Evolutionary conservation across 768 basidiomycete genomes (phyloP).

Genomic region (Rhizopogon roseolus): DNA sequence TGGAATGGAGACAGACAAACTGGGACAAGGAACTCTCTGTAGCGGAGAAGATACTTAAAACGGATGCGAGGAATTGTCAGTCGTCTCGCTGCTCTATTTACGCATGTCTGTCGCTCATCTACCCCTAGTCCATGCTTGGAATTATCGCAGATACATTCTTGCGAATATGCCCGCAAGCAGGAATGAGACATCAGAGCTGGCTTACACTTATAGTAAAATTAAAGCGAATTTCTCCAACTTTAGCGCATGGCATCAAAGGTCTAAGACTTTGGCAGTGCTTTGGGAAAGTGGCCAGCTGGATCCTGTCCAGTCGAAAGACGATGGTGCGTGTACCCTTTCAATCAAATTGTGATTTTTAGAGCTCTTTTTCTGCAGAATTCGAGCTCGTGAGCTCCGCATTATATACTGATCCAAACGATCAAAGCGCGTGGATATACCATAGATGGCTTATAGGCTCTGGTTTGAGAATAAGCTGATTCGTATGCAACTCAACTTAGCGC

Average conservation of each 20-base stretch:
- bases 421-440: slow-evolving; percentile 98
- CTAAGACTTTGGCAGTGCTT: slow-evolving; percentile 66
- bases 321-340: slow-evolving; percentile 43
- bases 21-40: slow-evolving; percentile 87
- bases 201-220: slow-evolving; percentile 87
- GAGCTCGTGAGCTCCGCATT: slow-evolving; percentile 90
- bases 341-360: neutral
- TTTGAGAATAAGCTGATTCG: slow-evolving; percentile 23
- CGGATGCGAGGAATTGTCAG: slow-evolving; percentile 91
- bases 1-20: slow-evolving; percentile 71
- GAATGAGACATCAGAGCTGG: slow-evolving; percentile 64
- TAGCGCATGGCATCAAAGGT: slow-evolving; percentile 98
- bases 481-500: neutral
- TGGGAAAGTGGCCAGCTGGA: slow-evolving; percentile 59
- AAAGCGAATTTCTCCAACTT: slow-evolving; percentile 95
- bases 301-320: slow-evolving; percentile 52
- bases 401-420: slow-evolving; percentile 95
- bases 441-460: slow-evolving; percentile 91
- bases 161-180: slow-evolving; percentile 57
- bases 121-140: slow-evolving; percentile 84
- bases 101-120: slow-evolving; percentile 4
- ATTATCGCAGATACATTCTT: slow-evolving; percentile 86
- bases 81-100: neutral
- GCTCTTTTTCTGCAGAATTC: slow-evolving; percentile 56
- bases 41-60: slow-evolving; percentile 89